Conservation (phyloP, 345 rosid species). For the Iberis pinnata region DNA sequence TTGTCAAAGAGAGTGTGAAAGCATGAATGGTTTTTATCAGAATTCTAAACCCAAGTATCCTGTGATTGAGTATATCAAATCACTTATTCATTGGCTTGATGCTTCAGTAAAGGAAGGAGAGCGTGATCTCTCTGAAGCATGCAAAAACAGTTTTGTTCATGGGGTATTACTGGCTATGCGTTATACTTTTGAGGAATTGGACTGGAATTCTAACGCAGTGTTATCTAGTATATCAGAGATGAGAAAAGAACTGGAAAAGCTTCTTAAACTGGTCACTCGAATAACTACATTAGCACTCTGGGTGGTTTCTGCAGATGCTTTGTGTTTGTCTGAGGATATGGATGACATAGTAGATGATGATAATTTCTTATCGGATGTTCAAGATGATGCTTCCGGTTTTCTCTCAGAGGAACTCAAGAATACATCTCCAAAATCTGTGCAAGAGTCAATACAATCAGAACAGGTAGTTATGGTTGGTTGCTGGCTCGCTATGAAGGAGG, state of each 20-base stretch:
- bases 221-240: slow-evolving; percentile 54
- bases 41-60: slow-evolving; percentile 36
- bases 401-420: slow-evolving; percentile 40
- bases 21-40: slow-evolving; percentile 29
- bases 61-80: slow-evolving; percentile 61
- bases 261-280: slow-evolving; percentile 62
- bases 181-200: slow-evolving; percentile 91
- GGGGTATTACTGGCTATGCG: slow-evolving; percentile 78
- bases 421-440: slow-evolving; percentile 31
- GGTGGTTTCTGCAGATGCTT: slow-evolving; percentile 98
- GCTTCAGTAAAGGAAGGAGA: slow-evolving; percentile 64
- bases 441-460: slow-evolving; percentile 46
- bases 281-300: slow-evolving; percentile 87
- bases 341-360: slow-evolving; percentile 77
- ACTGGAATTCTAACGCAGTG: slow-evolving; percentile 71
- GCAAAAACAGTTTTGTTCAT: slow-evolving; percentile 87
- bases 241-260: slow-evolving; percentile 62
- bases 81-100: slow-evolving; percentile 74
- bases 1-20: slow-evolving; percentile 37
- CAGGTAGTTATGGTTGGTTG: slow-evolving; percentile 96
- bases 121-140: slow-evolving; percentile 76
- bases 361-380: slow-evolving; percentile 41
- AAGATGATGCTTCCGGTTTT: slow-evolving; percentile 32
- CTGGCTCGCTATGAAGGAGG: slow-evolving; percentile 99
- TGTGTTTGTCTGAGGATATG: slow-evolving; percentile 71